Conservation (phyloP, 2,329 filamentous ascomycete genomes). For the Nectriaceae sp. region DNA sequence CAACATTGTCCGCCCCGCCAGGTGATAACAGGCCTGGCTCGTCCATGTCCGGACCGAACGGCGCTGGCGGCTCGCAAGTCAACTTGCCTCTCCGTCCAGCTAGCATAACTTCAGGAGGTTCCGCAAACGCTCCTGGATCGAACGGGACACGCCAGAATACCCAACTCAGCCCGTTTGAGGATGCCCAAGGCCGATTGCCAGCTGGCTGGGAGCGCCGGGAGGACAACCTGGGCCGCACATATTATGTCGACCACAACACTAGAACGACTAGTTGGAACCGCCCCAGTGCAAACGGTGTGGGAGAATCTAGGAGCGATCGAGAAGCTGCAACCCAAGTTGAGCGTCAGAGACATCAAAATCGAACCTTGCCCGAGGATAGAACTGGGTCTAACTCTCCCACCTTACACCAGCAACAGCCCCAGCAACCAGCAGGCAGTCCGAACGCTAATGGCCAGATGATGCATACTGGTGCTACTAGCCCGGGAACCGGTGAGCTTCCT, state of each 20-base stretch:
- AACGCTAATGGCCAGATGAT: constrained; percentile 74
- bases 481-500: constrained; percentile 91
- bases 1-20: constrained; percentile 45
- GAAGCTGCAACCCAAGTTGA: constrained; percentile 93
- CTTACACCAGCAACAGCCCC: constrained; percentile 56
- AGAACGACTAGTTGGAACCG: constrained; percentile 95
- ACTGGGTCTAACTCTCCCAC: constrained; percentile 92
- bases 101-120: constrained; percentile 43
- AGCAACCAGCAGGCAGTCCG: constrained; percentile 38
- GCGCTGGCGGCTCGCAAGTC: constrained; percentile 42
- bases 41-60: constrained; percentile 52
- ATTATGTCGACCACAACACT: constrained; percentile 98
- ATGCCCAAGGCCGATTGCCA: constrained; percentile 89
- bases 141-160: constrained; percentile 35
- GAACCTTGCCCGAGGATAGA: constrained; percentile 92
- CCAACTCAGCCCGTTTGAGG: constrained; percentile 87
- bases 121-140: constrained; percentile 26
- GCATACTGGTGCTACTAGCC: constrained; percentile 89
- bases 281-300: constrained; percentile 77
- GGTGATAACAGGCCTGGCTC: constrained; percentile 54
- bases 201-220: constrained; percentile 95
- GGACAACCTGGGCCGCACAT: constrained; percentile 91
- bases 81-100: constrained; percentile 49
- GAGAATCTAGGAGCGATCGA: constrained; percentile 71
- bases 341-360: constrained; percentile 89